Evolutionary conservation across 805 yeast genomes (phyloP).

Genomic region (Candida hispaniensis): DNA sequence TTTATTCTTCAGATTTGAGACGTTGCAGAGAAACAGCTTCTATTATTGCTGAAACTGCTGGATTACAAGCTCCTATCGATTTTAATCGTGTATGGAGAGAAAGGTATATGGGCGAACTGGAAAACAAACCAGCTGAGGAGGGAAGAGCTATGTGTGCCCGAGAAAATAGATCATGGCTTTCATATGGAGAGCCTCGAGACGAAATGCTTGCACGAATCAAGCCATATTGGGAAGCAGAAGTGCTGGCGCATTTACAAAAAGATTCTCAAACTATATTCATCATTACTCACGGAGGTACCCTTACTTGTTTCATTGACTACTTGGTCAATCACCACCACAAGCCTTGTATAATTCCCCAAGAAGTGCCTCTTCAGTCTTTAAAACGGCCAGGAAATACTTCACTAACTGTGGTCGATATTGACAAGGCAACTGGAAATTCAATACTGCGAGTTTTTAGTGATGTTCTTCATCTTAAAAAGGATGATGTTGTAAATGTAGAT

Average conservation of each 20-base stretch:
- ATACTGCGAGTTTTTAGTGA: slow-evolving; percentile 10
- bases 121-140: slow-evolving; percentile 60
- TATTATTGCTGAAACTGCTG: slow-evolving; percentile 28
- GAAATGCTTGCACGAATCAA: slow-evolving; percentile 39
- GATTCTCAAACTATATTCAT: slow-evolving; percentile 35
- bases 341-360: slow-evolving; percentile 32
- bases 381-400: slow-evolving; percentile 68
- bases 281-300: slow-evolving; percentile 76
- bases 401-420: slow-evolving; percentile 52
- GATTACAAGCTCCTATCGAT: slow-evolving; percentile 31
- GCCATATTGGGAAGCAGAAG: slow-evolving; percentile 34
- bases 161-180: slow-evolving; percentile 49
- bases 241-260: slow-evolving; percentile 31
- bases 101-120: slow-evolving; percentile 66
- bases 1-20: slow-evolving; percentile 42
- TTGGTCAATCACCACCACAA: slow-evolving; percentile 32
- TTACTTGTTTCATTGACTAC: slow-evolving; percentile 47
- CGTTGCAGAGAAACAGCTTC: slow-evolving; percentile 40
- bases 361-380: slow-evolving; percentile 34
- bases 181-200: slow-evolving; percentile 49
- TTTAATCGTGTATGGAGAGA: slow-evolving; percentile 54
- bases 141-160: slow-evolving; percentile 43
- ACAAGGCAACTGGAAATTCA: slow-evolving; percentile 26
- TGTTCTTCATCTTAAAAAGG: slow-evolving; percentile 1
- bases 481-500: too few species aligned